Evolutionary conservation across 1,284 basidiomycete species (phyloP).

Genomic region (Pisolithus thermaeus): DNA sequence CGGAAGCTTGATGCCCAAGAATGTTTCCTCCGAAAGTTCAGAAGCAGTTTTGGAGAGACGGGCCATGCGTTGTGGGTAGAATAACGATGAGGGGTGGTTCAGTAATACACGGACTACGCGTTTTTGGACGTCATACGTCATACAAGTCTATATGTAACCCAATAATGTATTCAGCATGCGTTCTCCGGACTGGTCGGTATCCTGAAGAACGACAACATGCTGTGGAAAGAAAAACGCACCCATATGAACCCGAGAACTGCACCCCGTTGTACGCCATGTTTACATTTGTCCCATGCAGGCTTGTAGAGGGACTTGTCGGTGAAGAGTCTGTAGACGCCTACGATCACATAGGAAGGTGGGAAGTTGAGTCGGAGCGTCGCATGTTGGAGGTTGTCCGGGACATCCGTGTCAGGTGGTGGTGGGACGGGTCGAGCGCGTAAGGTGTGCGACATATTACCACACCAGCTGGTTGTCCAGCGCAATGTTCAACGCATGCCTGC

Average conservation of each 20-base stretch:
- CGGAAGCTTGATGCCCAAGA: slow-evolving; percentile 60
- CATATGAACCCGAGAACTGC: slow-evolving; percentile 56
- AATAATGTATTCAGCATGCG: not conserved
- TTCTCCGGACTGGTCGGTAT: not conserved
- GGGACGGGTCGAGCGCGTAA: not conserved
- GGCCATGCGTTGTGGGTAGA: slow-evolving; percentile 12
- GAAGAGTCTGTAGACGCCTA: slow-evolving; percentile 68
- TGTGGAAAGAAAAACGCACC: slow-evolving; percentile 37
- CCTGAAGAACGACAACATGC: not conserved
- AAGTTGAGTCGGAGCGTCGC: slow-evolving; percentile 58
- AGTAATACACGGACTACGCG: slow-evolving; percentile 59
- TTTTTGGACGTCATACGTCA: slow-evolving; percentile 62
- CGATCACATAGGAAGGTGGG: slow-evolving; percentile 68
- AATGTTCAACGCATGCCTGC: no score
- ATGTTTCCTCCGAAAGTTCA: slow-evolving; percentile 56
- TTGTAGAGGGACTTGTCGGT: slow-evolving; percentile 58
- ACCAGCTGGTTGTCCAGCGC: no score
- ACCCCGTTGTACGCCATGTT: slow-evolving; percentile 60
- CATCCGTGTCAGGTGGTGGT: slow-evolving; percentile 10
- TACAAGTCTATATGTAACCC: slow-evolving; percentile 37
- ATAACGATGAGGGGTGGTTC: slow-evolving; percentile 42
- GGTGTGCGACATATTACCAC: not conserved
- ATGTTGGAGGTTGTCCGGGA: slow-evolving; percentile 43
- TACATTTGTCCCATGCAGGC: slow-evolving; percentile 74
- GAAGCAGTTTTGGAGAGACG: slow-evolving; percentile 34